These are phyloP conservation scores for Eucommia ulmoides DNA, from an alignment of 257 asterid genomes.

Conservation along the genomic window DNA sequence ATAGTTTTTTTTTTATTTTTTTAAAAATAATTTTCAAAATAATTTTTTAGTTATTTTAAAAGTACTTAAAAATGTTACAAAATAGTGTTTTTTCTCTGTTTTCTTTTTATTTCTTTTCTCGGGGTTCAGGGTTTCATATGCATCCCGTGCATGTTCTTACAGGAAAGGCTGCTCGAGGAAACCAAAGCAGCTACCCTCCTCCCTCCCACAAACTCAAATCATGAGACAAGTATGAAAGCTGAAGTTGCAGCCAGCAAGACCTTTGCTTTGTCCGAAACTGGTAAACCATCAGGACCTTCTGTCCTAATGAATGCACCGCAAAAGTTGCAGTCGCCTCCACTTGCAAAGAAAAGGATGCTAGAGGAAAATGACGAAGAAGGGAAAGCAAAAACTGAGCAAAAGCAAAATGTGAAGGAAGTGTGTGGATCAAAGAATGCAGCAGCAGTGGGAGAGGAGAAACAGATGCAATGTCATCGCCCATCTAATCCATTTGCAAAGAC, in stretches of 20 bases:
- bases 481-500: slow-evolving; percentile 77
- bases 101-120: too few relatives aligned
- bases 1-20: too few relatives aligned
- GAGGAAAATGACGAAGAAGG: slow-evolving; percentile 27
- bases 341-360: slow-evolving; percentile 14
- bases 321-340: slow-evolving; percentile 18
- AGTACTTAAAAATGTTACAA: too few relatives aligned
- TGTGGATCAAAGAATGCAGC: slow-evolving; percentile 11
- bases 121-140: too few relatives aligned
- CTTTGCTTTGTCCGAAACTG: slow-evolving; percentile 23
- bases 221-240: slow-evolving; percentile 14
- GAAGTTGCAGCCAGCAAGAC: slow-evolving; percentile 18
- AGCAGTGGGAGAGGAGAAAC: slow-evolving; percentile 20
- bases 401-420: slow-evolving; percentile 18
- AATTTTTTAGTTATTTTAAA: too few relatives aligned
- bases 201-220: slow-evolving; percentile 14
- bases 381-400: slow-evolving; percentile 21
- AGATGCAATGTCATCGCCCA: slow-evolving; percentile 29
- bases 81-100: too few relatives aligned
- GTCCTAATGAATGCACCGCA: slow-evolving; percentile 21
- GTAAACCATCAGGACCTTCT: slow-evolving; percentile 19
- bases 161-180: slow-evolving; percentile 63
- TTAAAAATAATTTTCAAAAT: too few relatives aligned
- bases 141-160: slow-evolving; percentile 6
- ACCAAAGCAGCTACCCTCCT: slow-evolving; percentile 14